phyloP scores from a whole-genome alignment of 2,329 filamentous ascomycete genomes.

The Penicillium sp. region DNA sequence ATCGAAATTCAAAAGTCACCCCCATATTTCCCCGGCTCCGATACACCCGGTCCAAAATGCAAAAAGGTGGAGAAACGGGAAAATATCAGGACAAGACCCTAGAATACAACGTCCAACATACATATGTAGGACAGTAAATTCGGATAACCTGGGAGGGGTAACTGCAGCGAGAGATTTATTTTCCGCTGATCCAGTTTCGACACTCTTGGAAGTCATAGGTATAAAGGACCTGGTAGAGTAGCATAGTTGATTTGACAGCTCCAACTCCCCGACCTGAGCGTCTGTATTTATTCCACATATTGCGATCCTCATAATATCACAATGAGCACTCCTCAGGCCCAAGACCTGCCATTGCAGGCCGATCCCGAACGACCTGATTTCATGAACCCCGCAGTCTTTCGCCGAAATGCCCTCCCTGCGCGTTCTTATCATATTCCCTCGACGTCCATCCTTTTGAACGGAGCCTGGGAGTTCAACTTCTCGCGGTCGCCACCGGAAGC shows the following conservation, averaged over 20 bases:
- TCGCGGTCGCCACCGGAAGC: conserved; percentile 49
- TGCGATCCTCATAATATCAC: not conserved
- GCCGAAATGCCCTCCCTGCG: conserved; percentile 54
- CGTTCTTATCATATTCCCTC: conserved; percentile 56
- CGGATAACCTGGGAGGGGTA: not conserved
- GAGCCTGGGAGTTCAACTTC: conserved; percentile 58
- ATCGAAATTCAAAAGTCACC: not conserved
- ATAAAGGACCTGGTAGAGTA: not conserved
- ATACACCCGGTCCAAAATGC: not conserved
- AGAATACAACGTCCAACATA: too few species aligned
- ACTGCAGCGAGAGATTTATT: not conserved
- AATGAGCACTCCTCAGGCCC: not conserved
- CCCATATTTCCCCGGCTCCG: not conserved
- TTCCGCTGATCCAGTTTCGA: too few species aligned
- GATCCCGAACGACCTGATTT: conserved; percentile 7
- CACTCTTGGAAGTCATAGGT: not conserved
- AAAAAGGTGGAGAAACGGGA: not conserved
- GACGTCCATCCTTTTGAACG: conserved; percentile 50
- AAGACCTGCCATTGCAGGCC: not conserved
- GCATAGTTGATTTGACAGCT: not conserved
- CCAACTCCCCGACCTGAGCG: too few species aligned
- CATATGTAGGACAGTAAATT: too few species aligned
- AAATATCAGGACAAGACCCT: too few species aligned
- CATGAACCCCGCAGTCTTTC: conserved; percentile 42
- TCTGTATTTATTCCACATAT: too few species aligned